phyloP scores from a whole-genome alignment of 2,329 filamentous ascomycete species.

The Arthrocladium fulminans region DNA sequence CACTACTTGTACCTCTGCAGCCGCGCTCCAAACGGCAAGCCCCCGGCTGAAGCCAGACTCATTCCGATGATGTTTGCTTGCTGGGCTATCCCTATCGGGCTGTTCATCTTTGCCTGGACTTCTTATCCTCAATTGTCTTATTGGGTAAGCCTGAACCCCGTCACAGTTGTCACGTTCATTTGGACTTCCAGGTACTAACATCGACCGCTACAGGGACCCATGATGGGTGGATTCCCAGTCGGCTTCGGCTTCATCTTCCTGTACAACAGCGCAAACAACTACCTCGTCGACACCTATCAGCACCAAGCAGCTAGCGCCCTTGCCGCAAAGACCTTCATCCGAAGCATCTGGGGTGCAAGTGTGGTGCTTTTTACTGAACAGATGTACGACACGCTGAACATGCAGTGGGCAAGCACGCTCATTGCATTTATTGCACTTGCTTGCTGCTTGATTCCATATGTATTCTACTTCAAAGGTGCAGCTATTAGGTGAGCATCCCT shows the following conservation, averaged over 20 bases:
- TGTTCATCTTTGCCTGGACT: slow-evolving; percentile 62
- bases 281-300: slow-evolving; percentile 74
- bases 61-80: slow-evolving; percentile 75
- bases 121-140: slow-evolving; percentile 44
- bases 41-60: slow-evolving; percentile 67
- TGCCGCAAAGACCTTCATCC: slow-evolving; percentile 76
- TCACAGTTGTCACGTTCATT: too few species aligned
- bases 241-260: slow-evolving; percentile 78
- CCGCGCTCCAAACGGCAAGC: slow-evolving; percentile 56
- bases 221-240: slow-evolving; percentile 61
- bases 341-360: slow-evolving; percentile 75
- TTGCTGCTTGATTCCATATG: slow-evolving; percentile 73
- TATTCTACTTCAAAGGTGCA: slow-evolving; percentile 72
- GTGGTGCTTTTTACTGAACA: slow-evolving; percentile 72
- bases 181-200: slow-evolving; percentile 20
- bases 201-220: slow-evolving; percentile 63
- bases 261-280: slow-evolving; percentile 72
- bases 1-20: slow-evolving; percentile 61
- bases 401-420: slow-evolving; percentile 67
- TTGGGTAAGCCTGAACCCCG: background rate
- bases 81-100: slow-evolving; percentile 60
- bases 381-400: slow-evolving; percentile 64
- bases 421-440: slow-evolving; percentile 65
- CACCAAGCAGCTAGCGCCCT: slow-evolving; percentile 75
- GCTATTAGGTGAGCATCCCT: slow-evolving; percentile 57